These are phyloP conservation scores for Huntiella decipiens DNA, from an alignment of 2,329 filamentous ascomycete species.

Conservation along the genomic window DNA sequence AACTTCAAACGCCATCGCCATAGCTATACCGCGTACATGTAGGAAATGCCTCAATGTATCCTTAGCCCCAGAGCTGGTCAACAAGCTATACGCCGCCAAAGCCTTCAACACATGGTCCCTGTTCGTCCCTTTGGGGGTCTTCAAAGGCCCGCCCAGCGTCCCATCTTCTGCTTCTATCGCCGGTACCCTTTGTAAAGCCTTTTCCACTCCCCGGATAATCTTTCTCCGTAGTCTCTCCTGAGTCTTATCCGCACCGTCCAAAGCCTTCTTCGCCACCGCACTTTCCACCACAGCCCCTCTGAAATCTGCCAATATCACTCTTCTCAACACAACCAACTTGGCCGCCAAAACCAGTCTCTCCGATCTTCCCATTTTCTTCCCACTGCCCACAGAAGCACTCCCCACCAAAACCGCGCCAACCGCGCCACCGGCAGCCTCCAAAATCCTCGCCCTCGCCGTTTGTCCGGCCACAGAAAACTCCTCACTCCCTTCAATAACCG, in stretches of 20 bases:
- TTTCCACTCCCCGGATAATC: slow-evolving; percentile 49
- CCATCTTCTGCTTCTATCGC: slow-evolving; percentile 16
- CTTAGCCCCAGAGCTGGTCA: slow-evolving; percentile 58
- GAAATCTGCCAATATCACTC: slow-evolving; percentile 57
- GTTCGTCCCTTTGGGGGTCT: slow-evolving; percentile 14
- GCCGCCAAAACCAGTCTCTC: slow-evolving; percentile 38
- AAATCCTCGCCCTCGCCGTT: too few relatives aligned
- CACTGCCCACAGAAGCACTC: slow-evolving; percentile 15
- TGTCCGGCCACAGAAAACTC: slow-evolving; percentile 6
- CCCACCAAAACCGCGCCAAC: slow-evolving; percentile 30
- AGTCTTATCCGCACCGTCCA: slow-evolving; percentile 45
- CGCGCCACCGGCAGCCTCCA: slow-evolving; percentile 24
- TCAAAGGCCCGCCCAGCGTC: background rate
- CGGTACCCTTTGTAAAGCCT: slow-evolving; percentile 45
- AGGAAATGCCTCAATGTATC: slow-evolving; percentile 69
- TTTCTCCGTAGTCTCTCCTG: slow-evolving; percentile 42
- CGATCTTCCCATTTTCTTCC: slow-evolving; percentile 20
- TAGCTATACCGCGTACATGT: slow-evolving; percentile 48
- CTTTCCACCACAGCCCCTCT: slow-evolving; percentile 24
- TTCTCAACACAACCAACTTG: slow-evolving; percentile 57
- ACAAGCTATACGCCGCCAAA: slow-evolving; percentile 64
- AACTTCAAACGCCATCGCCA: slow-evolving; percentile 40
- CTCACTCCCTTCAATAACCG: slow-evolving; percentile 13
- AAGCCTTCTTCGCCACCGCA: slow-evolving; percentile 18
- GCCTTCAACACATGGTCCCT: slow-evolving; percentile 45